These are phyloP conservation scores for Chaetoscypha palmicola DNA, from an alignment of 2,329 filamentous ascomycete genomes.

Conservation along the genomic window DNA sequence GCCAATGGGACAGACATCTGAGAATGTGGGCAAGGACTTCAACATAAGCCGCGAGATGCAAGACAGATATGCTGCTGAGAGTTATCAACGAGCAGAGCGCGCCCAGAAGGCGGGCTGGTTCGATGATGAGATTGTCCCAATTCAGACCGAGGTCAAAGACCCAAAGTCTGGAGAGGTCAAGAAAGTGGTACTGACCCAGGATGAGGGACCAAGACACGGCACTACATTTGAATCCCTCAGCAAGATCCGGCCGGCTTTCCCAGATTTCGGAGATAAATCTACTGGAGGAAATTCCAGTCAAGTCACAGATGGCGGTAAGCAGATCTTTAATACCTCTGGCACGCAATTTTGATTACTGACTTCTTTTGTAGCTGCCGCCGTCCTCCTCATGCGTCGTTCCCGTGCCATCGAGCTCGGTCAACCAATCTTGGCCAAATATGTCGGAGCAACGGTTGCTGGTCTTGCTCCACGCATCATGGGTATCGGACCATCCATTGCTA, in stretches of 20 bases:
- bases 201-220: constrained; percentile 86
- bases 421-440: constrained; percentile 91
- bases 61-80: constrained; percentile 80
- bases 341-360: background rate
- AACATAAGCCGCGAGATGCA: constrained; percentile 64
- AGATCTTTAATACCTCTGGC: background rate
- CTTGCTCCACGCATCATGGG: constrained; percentile 95
- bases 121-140: constrained; percentile 78
- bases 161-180: constrained; percentile 56
- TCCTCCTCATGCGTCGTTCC: constrained; percentile 91
- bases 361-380: constrained; percentile 51
- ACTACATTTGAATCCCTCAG: constrained; percentile 75
- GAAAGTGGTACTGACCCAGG: constrained; percentile 70
- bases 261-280: constrained; percentile 76
- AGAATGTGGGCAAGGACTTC: constrained; percentile 85
- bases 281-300: constrained; percentile 94
- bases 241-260: constrained; percentile 88
- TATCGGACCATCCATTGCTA: constrained; percentile 70
- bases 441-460: constrained; percentile 83
- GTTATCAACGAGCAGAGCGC: constrained; percentile 79
- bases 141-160: constrained; percentile 76
- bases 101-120: constrained; percentile 84
- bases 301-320: constrained; percentile 78
- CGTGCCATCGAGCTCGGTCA: constrained; percentile 80
- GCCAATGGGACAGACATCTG: constrained; percentile 87